Conservation (phyloP, 2,329 filamentous ascomycete genomes). For the Apiospora kogelbergensis region DNA sequence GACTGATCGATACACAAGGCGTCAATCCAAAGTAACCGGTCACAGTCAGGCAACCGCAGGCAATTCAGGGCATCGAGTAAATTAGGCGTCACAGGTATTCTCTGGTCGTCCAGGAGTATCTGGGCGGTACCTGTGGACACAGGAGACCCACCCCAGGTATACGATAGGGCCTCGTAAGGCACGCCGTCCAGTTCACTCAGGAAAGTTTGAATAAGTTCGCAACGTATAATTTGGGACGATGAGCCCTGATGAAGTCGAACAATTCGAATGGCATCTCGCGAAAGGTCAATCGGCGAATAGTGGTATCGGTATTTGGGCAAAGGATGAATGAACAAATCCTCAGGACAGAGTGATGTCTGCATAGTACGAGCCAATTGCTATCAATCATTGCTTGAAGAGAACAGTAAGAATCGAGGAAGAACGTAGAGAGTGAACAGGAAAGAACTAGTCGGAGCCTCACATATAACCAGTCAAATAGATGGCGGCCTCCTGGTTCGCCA, state of each 20-base stretch:
- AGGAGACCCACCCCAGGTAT: neutral
- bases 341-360: too few species aligned
- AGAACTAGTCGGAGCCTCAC: too few species aligned
- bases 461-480: too few species aligned
- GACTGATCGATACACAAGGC: conserved; percentile 17
- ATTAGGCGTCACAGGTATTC: neutral
- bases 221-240: neutral
- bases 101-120: neutral
- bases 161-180: neutral
- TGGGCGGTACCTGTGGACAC: neutral
- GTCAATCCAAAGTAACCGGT: conserved; percentile 13
- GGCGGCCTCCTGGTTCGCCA: too few species aligned
- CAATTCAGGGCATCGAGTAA: neutral
- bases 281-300: neutral
- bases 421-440: too few species aligned
- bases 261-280: neutral
- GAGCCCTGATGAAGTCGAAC: neutral
- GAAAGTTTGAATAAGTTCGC: neutral
- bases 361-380: too few species aligned
- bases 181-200: neutral
- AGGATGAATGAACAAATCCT: neutral
- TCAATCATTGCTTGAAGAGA: too few species aligned
- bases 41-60: neutral
- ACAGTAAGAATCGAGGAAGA: too few species aligned
- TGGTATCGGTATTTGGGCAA: neutral